Evolutionary conservation across 306 rosid genomes (phyloP), one percentile per base, ranked within the genome.

Genomic region (Crataegus laevigata): DNA sequence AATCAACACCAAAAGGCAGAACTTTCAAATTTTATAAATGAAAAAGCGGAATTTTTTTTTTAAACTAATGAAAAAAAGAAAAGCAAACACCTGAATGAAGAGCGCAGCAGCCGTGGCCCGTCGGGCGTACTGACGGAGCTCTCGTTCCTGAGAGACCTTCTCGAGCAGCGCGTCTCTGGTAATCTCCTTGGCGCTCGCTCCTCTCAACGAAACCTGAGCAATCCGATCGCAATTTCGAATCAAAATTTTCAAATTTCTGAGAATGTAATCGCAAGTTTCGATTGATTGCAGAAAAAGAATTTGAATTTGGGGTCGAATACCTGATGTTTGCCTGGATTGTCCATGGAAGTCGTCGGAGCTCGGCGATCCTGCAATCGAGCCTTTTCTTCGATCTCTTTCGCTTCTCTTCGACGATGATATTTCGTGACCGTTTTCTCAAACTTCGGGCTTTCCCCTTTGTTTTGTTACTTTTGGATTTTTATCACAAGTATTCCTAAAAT

Each of bases 121-220:
- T 73, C 90, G 87, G 1, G 97, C 96, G 77, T 90, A 83, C 69
- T 85, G 88, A 51, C 98, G 96, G 68, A 89, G 91, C 83, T 94
- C 96, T 84, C 98, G 84, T 84, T 94, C 96, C 68, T 80, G 91
- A 18, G 92, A 81, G 52, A 94, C 93, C 87, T 90, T 89, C 84
- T 90, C 90, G 36, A 92, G 96, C 78, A 94, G 93, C 15, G 88
- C 97, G 68, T 90, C 99, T 75, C 99, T 84, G 55, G 99, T 87
- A 75, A 94, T 94, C 88, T 94, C 99, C 85, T 94, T 94, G 32
- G 88, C 91, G 85, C 99, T 94, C 58, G 96, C 87, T 75, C 99
- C 99, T 82, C 99, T 85, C 85, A 94, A 62, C 29, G 97, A 94
- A 24, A 91, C 96, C 98, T 94, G 82, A 78, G 63, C 74, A 78